Evolutionary conservation across 768 basidiomycete species (phyloP).

Genomic region (Asterophora parasitica): DNA sequence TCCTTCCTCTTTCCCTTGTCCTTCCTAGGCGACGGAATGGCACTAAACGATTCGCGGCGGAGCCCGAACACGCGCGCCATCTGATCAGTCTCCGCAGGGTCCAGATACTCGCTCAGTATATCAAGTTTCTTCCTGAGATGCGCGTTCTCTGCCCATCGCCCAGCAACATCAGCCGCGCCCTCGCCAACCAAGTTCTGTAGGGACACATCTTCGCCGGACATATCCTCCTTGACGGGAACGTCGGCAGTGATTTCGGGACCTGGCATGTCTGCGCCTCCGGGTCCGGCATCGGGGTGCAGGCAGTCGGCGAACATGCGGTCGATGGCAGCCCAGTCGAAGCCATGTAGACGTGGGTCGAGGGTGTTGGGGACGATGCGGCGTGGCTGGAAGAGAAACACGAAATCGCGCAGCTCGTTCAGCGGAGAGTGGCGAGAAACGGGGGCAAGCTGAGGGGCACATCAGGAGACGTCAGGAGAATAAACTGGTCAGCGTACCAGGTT

Average conservation of each 20-base stretch:
- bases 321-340: conserved; percentile 74
- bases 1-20: conserved; percentile 18
- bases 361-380: conserved; percentile 77
- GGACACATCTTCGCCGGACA: conserved; percentile 41
- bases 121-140: conserved; percentile 39
- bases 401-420: conserved; percentile 75
- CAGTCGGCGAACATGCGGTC: conserved; percentile 61
- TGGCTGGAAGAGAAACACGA: conserved; percentile 82
- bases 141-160: conserved; percentile 51
- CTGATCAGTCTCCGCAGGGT: conserved; percentile 25
- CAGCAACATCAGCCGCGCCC: conserved; percentile 39
- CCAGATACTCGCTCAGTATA: conserved; percentile 41
- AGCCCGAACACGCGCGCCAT: conserved; percentile 30
- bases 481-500: conserved; percentile 46
- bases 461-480: background rate
- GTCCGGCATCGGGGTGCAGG: conserved; percentile 31
- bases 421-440: conserved; percentile 86
- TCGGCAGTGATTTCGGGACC: conserved; percentile 6
- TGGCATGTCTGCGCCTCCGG: conserved; percentile 3
- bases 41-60: background rate
- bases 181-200: conserved; percentile 66
- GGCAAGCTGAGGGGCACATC: conserved; percentile 48
- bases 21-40: background rate
- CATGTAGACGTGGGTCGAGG: conserved; percentile 41
- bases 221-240: conserved; percentile 11